Conservation (phyloP, 208 protist genomes). For the Trypanosoma congolense region DNA sequence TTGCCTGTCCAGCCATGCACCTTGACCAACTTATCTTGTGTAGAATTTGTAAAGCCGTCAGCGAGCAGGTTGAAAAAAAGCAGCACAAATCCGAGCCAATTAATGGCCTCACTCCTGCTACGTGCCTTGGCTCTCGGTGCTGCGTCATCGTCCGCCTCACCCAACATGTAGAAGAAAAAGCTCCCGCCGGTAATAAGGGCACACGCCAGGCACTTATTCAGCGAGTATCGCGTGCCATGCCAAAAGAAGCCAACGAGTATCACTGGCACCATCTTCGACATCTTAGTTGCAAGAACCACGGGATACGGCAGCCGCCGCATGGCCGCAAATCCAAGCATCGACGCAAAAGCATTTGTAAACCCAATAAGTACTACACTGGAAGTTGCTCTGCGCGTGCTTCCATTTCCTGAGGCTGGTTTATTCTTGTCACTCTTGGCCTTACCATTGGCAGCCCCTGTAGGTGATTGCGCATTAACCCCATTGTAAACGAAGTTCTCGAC, state of each 20-base stretch:
- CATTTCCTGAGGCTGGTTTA: not conserved
- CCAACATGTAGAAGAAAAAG: constrained; percentile 59
- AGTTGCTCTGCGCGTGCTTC: not conserved
- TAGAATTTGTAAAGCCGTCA: constrained; percentile 83
- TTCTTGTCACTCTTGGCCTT: not conserved
- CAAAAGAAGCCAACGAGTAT: constrained; percentile 74
- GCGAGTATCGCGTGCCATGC: constrained; percentile 59
- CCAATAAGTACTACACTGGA: constrained; percentile 45
- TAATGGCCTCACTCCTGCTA: not conserved
- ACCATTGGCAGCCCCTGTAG: too few species aligned
- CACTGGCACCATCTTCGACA: constrained; percentile 85
- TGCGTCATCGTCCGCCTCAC: constrained; percentile 17
- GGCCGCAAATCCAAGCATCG: constrained; percentile 57
- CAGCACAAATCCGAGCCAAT: constrained; percentile 42
- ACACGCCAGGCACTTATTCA: constrained; percentile 47
- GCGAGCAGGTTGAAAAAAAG: constrained; percentile 57
- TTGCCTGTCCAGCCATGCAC: constrained; percentile 43
- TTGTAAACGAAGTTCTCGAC: constrained; percentile 14
- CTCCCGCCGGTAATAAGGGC: constrained; percentile 59
- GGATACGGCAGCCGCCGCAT: constrained; percentile 81
- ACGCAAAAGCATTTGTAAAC: constrained; percentile 68
- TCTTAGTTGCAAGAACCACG: constrained; percentile 74
- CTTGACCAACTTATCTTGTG: constrained; percentile 76
- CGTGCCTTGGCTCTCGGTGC: not conserved
- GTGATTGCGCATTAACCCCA: too few species aligned